These are phyloP conservation scores for Curvularia hawaiiensis DNA, from an alignment of 2,329 filamentous ascomycete genomes.

Conservation along the genomic window DNA sequence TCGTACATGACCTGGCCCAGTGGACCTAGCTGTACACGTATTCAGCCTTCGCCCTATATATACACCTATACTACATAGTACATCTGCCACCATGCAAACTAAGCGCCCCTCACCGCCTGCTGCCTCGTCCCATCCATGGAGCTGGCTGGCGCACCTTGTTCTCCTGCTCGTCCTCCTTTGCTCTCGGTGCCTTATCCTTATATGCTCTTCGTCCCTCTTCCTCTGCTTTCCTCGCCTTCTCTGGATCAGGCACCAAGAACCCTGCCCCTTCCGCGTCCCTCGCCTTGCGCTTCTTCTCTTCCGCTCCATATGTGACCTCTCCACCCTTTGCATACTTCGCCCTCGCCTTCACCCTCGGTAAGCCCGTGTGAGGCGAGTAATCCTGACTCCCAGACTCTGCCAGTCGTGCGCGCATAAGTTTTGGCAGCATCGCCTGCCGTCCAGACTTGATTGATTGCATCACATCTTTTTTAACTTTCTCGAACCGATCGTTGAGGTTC, in stretches of 20 bases:
- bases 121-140: slow-evolving; percentile 1
- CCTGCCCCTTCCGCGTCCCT: slow-evolving; percentile 4
- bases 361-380: slow-evolving; percentile 13
- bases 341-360: slow-evolving; percentile 10
- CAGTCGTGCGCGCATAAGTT: slow-evolving; percentile 10
- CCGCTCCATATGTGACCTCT: neutral
- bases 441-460: slow-evolving; percentile 12
- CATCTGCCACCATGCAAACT: neutral
- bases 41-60: neutral
- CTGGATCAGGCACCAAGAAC: neutral
- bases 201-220: neutral
- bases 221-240: neutral
- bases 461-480: slow-evolving; percentile 23
- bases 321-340: slow-evolving; percentile 2
- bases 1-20: neutral
- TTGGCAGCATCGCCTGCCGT: slow-evolving; percentile 19
- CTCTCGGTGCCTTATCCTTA: neutral
- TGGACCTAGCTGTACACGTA: neutral
- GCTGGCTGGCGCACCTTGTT: neutral
- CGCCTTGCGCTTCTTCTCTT: slow-evolving; percentile 8
- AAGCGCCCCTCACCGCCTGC: neutral
- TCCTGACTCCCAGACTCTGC: neutral
- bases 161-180: neutral
- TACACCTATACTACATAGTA: neutral
- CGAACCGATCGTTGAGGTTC: slow-evolving; percentile 19